Conservation (phyloP, 2,329 filamentous ascomycete genomes). For the Chalara sp. region DNA sequence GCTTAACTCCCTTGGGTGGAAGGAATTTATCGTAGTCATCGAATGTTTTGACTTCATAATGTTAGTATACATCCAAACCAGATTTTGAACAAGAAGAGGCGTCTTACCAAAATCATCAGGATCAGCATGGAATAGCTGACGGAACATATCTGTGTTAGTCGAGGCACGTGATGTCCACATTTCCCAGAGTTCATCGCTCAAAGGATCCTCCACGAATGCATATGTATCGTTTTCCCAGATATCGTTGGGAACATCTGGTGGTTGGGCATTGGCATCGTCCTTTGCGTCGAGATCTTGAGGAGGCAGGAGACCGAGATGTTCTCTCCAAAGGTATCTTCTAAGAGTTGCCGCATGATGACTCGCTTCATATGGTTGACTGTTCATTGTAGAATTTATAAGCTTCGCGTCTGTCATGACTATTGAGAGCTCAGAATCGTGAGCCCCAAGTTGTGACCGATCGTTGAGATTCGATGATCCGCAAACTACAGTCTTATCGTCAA, state of each 20-base stretch:
- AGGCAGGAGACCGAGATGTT: conserved; percentile 77
- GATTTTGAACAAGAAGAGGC: background rate
- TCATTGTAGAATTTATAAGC: conserved; percentile 65
- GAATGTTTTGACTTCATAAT: conserved; percentile 65
- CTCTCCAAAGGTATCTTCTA: conserved; percentile 77
- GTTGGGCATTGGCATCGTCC: conserved; percentile 66
- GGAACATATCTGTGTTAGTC: conserved; percentile 66
- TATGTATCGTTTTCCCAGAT: conserved; percentile 54
- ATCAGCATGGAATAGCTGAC: conserved; percentile 80
- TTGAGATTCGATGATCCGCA: conserved; percentile 89
- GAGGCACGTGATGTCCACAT: conserved; percentile 65
- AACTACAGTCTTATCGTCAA: conserved; percentile 78
- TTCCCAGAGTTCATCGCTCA: conserved; percentile 59
- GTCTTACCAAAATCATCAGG: conserved; percentile 73
- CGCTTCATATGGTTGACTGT: conserved; percentile 68
- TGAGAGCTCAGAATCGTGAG: conserved; percentile 85
- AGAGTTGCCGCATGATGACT: conserved; percentile 79
- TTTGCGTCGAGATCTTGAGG: conserved; percentile 64
- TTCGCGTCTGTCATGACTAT: conserved; percentile 84
- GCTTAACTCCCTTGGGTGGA: conserved; percentile 62
- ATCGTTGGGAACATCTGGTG: conserved; percentile 64
- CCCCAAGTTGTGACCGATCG: conserved; percentile 79
- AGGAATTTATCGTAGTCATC: conserved; percentile 81
- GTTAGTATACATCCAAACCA: background rate
- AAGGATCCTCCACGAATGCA: conserved; percentile 63